Conservation (phyloP, 768 basidiomycete genomes). For the Tephrocybe sp. region DNA sequence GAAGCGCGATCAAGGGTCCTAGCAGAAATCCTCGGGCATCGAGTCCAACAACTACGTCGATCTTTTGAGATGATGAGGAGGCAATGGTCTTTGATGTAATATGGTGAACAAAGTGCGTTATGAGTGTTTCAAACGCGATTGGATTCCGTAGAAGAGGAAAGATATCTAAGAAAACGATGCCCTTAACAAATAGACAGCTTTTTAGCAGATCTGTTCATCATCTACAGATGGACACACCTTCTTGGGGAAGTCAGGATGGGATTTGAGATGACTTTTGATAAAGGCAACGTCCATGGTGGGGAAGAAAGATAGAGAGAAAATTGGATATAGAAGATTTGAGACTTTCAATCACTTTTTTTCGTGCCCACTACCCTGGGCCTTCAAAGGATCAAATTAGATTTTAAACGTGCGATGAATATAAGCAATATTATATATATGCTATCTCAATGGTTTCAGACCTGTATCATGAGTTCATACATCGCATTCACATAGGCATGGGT, state of each 20-base stretch:
- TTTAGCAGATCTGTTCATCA: not conserved
- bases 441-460: not conserved
- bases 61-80: conserved; percentile 54
- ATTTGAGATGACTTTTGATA: conserved; percentile 56
- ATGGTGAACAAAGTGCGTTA: conserved; percentile 86
- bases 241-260: conserved; percentile 83
- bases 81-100: conserved; percentile 77
- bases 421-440: not conserved
- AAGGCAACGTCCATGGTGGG: conserved; percentile 75
- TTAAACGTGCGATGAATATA: not conserved
- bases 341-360: not conserved
- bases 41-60: conserved; percentile 92
- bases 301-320: conserved; percentile 9
- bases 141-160: conserved; percentile 91
- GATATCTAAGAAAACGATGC: conserved; percentile 90
- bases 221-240: conserved; percentile 48
- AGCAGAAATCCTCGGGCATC: conserved; percentile 96
- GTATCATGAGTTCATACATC: not conserved
- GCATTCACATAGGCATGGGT: conserved; percentile 18
- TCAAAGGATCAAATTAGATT: no score
- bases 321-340: not conserved
- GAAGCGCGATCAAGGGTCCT: conserved; percentile 87
- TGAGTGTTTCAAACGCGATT: conserved; percentile 82
- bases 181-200: conserved; percentile 43
- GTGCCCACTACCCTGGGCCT: no score